Evolutionary conservation across 768 basidiomycete species (phyloP), one percentile per base, ranked within the genome.

Genomic region (Trametes villosa): DNA sequence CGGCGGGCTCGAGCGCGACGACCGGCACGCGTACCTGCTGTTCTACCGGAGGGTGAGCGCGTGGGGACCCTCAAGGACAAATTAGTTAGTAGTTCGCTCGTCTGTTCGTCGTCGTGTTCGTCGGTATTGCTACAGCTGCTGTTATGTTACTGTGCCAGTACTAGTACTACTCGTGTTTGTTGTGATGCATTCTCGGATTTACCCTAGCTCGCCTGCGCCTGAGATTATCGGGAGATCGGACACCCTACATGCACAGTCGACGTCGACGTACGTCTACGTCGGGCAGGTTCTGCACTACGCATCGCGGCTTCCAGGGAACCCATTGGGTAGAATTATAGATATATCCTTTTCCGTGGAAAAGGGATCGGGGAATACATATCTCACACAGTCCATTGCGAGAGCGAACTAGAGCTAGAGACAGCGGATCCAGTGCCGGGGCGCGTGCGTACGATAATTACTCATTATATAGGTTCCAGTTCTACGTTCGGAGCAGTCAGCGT

Each of bases 1-100:
- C 69, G 77, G 76, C 63, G 63, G 77, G 22, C 60, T 71, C 56
- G 81, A 78, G 54, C 72, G 78, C 36, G 78, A 81, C 65, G 89
- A 90, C 69, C 82, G 88, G 65, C 91, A 88, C 73, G 93, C 93
- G 26, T 97, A 96, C 76, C 72, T 97, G 71, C 76, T 95, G 73
- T 94, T 96, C 72, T 96, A 96, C 74, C 78, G 87, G 63, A 77
- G 89, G 64, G 69, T 92, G 41, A 75, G 78, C 56, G 58, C 58
- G 27, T 59, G 70, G 53, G 63, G 53, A 12, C 42, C 70, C 36
- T 29, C 59, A 59, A 53, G 62, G 62, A 63, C 62, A 59, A 58
- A 47, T 29, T 63, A 58, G 57, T 53, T 50, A 38, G 40, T 34
- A 13, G 40, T 9, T 31, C 29, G 50, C 34, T 49, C 33, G 36